These are phyloP conservation scores for Pyrenophora seminiperda DNA, from an alignment of 2,329 filamentous ascomycete genomes.

Conservation along the genomic window DNA sequence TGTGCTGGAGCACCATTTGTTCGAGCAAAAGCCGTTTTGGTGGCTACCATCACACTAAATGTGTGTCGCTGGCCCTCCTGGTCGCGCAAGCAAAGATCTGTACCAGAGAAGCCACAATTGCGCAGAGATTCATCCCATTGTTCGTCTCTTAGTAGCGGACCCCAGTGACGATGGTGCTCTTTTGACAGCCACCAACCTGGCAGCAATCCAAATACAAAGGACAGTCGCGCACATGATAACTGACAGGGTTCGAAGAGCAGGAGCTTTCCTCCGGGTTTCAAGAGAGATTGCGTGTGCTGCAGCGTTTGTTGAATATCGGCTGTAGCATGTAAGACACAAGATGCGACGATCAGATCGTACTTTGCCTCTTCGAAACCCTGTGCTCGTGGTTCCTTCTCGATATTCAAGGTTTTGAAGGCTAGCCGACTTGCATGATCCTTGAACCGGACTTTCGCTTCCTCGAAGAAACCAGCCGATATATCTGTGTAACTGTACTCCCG, in stretches of 20 bases:
- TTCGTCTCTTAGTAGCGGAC: neutral
- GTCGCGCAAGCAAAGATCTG: neutral
- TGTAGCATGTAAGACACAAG: neutral
- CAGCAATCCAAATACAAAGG: neutral
- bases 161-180: neutral
- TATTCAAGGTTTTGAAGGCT: neutral
- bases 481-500: neutral
- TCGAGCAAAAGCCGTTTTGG: neutral
- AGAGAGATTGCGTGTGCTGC: neutral
- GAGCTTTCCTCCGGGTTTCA: neutral
- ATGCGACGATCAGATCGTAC: neutral
- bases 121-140: neutral
- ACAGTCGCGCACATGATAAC: constrained; percentile 1
- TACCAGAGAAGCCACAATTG: neutral
- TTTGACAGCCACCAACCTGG: neutral
- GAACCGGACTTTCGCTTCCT: neutral
- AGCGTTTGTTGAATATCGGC: neutral
- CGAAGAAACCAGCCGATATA: neutral
- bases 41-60: neutral
- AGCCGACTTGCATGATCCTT: neutral
- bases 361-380: neutral
- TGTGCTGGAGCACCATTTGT: too few species aligned
- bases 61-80: neutral
- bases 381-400: neutral
- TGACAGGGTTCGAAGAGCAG: neutral